Base-by-base conservation (phyloP, 2,329 filamentous ascomycete genomes). In the Talaromyces verruculosus region DNA sequence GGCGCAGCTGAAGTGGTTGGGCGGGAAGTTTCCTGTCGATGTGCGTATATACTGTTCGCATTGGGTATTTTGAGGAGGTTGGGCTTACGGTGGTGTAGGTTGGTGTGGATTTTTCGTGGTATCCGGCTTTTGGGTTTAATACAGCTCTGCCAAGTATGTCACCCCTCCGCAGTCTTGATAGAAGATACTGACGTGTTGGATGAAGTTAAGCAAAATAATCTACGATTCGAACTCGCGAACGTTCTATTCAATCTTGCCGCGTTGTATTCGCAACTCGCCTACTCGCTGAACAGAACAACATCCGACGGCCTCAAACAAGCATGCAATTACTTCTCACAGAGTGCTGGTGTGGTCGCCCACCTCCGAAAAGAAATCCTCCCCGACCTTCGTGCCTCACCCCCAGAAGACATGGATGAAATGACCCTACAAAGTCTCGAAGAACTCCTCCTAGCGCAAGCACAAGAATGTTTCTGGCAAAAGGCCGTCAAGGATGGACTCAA, bases 381-480 rank as follows among this genome's bases (percentile, higher is more conserved):
- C 1, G 93, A 97, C 71, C 83, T 98, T 72, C 89, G 93, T 66
- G 86, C 91, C 1, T 87, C 90, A 15, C 92, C 93, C 0, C 93
- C 95, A 1, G 95, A 98, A 75, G 95, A 99, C 75, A 96, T 99
- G 93, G 95, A 99, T 72, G 85, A 88, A 61, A 86, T 91, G 73
- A 97, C 93, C 0, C 83, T 99, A 58, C 91, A 94, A 72, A 92
- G 91, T 62, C 80, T 98, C 55, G 87, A 91, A 71, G 87, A 94
- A 76, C 84, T 99, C 35, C 88, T 96, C 76, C 84, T 99, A 10
- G 94, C 93, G 0, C 93, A 99, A 76, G 93, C 91, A 33, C 95
- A 99, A 75, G 95, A 99, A 80, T 98, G 93, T 76, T 98, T 95
- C 78, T 99, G 95, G 95, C 91, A 95, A 71, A 98, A 97, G 76